These are phyloP conservation scores for Globisporangium ultimum DNA, from an alignment of 352 stramenopile species.

Conservation along the genomic window DNA sequence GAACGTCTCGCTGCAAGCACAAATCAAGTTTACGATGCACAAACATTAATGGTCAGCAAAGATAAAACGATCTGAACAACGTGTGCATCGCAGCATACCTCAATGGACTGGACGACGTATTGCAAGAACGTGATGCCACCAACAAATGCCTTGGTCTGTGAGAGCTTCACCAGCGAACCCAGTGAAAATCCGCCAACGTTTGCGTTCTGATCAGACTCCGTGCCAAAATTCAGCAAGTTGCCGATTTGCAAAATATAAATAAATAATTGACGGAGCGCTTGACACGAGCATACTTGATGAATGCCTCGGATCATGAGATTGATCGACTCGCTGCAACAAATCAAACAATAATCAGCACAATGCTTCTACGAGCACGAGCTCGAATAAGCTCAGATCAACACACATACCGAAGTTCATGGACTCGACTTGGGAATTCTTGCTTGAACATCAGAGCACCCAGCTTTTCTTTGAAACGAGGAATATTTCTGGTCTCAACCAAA, in stretches of 20 bases:
- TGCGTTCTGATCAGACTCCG: constrained; percentile 30
- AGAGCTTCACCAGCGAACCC: constrained; percentile 79
- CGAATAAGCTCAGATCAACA: background rate
- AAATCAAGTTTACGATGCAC: too few species aligned
- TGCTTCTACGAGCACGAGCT: too few species aligned
- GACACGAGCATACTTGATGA: constrained; percentile 76
- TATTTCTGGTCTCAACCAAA: constrained; percentile 62
- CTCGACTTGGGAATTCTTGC: constrained; percentile 74
- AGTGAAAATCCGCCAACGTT: constrained; percentile 69
- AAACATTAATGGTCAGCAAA: too few species aligned
- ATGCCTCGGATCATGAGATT: constrained; percentile 73
- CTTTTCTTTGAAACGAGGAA: constrained; percentile 71
- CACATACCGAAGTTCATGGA: constrained; percentile 59
- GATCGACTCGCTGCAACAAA: constrained; percentile 49
- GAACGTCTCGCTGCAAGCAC: constrained; percentile 43
- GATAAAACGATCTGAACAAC: too few species aligned
- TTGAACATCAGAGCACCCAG: constrained; percentile 79
- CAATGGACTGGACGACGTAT: constrained; percentile 84
- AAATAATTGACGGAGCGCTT: constrained; percentile 73
- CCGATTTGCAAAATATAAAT: constrained; percentile 77
- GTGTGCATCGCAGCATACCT: constrained; percentile 17
- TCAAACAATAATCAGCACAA: constrained; percentile 1
- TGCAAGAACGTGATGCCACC: constrained; percentile 80
- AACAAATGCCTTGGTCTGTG: constrained; percentile 84
- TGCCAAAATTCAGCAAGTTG: constrained; percentile 56